These are phyloP conservation scores for Neurospora sp. DNA, from an alignment of 2,329 filamentous ascomycete genomes.

Conservation along the genomic window DNA sequence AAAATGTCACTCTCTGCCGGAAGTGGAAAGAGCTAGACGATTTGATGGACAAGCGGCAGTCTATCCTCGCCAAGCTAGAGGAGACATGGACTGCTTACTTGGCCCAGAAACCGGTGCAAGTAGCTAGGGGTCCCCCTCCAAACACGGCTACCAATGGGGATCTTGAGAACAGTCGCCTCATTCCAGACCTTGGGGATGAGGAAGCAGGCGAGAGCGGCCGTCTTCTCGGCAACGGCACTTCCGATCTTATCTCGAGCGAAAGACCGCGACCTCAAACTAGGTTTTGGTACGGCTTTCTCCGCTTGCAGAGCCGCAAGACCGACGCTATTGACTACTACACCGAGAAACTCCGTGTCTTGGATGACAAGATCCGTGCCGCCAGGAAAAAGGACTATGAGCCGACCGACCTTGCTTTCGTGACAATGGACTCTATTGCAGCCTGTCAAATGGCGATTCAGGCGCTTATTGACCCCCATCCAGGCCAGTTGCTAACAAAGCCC, in stretches of 20 bases:
- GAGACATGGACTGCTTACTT: constrained; percentile 72
- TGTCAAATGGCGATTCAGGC: constrained; percentile 95
- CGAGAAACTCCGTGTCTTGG: constrained; percentile 68
- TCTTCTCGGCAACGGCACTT: constrained; percentile 43
- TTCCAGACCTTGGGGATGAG: constrained; percentile 28
- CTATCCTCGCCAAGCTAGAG: constrained; percentile 64
- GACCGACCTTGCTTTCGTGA: constrained; percentile 85
- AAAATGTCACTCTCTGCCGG: constrained; percentile 75
- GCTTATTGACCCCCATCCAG: constrained; percentile 80
- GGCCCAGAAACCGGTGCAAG: constrained; percentile 42
- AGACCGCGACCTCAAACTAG: constrained; percentile 55
- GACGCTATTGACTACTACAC: constrained; percentile 95
- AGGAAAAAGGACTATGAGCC: constrained; percentile 68
- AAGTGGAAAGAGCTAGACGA: constrained; percentile 78
- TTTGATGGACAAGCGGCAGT: constrained; percentile 58
- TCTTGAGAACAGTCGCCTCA: constrained; percentile 22
- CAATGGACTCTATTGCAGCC: constrained; percentile 90
- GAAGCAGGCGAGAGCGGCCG: constrained; percentile 47
- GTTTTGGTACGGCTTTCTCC: constrained; percentile 70
- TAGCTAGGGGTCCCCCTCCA: constrained; percentile 19
- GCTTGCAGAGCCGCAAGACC: constrained; percentile 59
- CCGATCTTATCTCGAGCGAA: constrained; percentile 22
- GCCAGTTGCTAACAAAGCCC: constrained; percentile 72
- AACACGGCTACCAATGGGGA: constrained; percentile 1
- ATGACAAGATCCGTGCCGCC: constrained; percentile 61